Evolutionary conservation across 306 rosid genomes (phyloP), one percentile per base, ranked within the genome.

Genomic region (Vicia sativa): DNA sequence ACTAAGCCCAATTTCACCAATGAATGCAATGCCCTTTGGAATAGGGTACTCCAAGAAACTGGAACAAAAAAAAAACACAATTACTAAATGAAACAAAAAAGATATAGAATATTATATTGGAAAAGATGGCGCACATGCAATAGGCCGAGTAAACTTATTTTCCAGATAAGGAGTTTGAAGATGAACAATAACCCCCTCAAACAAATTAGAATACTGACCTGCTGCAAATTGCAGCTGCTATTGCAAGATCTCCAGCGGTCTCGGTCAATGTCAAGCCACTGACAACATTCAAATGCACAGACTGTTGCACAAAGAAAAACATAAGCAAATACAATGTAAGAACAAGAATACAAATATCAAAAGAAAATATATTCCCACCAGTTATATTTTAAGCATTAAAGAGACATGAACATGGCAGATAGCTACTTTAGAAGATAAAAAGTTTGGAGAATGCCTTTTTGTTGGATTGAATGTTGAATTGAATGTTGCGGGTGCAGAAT

Each of bases 221-320:
- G 98, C 98, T 93, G 84, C 98, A 93, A 66, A 93, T 90, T 75
- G 98, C 97, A 65, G 84, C 91, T 3, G 98, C 98, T 73, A 93
- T 62, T 15, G 98, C 97, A 76, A 93, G 96, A 86, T 93, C 98
- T 71, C 97, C 97, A 34, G 97, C 95, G 29, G 98, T 93, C 79
- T 93, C 98, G 6, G 80, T 44, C 76, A 93, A 37, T 3, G 44
- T 68, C 72, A 85, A 57, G 78, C 98, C 98, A 44, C 96, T 80
- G 14, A 88, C 90, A 72, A 90, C 95, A 74, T 93, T 93, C 70
- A 93, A 64, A 74, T 78, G 84, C 73, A 93, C 58, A 34, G 78
- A 85, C 98, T 93, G 77, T 45, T 53, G 44, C 8, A 70, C 67
- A 66, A 62, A 65, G 60, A 48, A 38, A n/a, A 74, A 74, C 63